Base-by-base conservation (phyloP, 805 yeast species). In the Metschnikowia peoriensis region DNA sequence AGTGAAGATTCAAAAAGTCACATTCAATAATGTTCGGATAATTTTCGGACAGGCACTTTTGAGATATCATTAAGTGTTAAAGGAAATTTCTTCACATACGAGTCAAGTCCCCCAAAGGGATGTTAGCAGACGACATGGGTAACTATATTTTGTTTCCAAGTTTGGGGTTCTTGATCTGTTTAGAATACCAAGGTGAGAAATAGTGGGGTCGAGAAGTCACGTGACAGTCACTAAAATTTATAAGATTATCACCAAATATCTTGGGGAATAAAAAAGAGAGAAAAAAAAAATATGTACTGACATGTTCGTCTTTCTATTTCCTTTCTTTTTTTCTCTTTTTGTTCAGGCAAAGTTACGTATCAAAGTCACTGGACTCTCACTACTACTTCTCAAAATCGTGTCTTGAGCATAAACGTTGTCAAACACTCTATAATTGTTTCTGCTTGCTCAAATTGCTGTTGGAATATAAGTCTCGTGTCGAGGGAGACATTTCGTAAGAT, bases 11-110 rank as follows among this genome's bases (percentile, higher is more conserved):
- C 6, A 28, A 28, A n/a, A n/a, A n/a, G n/a, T 12, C 43, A 10
- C 11, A 22, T n/a, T n/a, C n/a, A n/a, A n/a, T n/a, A n/a, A n/a
- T n/a, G n/a, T n/a, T n/a, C n/a, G n/a, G n/a, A n/a, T n/a, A n/a
- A n/a, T n/a, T n/a, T n/a, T n/a, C n/a, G n/a, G n/a, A n/a, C n/a
- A n/a, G n/a, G n/a, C n/a, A n/a, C n/a, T n/a, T n/a, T n/a, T n/a
- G n/a, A n/a, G n/a, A n/a, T n/a, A n/a, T n/a, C n/a, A n/a, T n/a
- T n/a, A n/a, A n/a, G n/a, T n/a, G n/a, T n/a, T n/a, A n/a, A n/a
- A n/a, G n/a, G n/a, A n/a, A n/a, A n/a, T n/a, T n/a, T n/a, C n/a
- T 11, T 5, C 11, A 54, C 57, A 28, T 51, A 54, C 57, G 57
- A 17, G 54, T 47, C 8, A 47, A 16, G 15, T 53, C 56, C 3